Conservation (phyloP, 129 eudicot species). For the Centaurea solstitialis region DNA sequence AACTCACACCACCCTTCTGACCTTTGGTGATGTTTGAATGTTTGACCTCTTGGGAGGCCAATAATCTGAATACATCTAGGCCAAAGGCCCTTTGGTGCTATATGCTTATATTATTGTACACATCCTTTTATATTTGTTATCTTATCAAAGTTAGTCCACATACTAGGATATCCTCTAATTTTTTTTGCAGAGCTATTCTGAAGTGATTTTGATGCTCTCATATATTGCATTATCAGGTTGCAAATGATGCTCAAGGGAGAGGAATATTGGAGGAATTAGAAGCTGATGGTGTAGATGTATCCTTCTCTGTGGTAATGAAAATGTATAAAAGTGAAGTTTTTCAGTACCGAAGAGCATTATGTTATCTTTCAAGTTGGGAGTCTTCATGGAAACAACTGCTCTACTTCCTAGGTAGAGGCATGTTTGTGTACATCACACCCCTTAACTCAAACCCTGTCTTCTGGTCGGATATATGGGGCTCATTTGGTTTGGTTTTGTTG, state of each 20-base stretch:
- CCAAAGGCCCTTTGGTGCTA: background rate
- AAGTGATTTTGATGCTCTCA: slow-evolving; percentile 12
- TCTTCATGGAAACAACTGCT: background rate
- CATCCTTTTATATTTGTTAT: background rate
- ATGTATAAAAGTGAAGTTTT: background rate
- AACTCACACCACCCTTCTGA: background rate
- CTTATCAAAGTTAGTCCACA: background rate
- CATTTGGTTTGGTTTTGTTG: slow-evolving; percentile 1
- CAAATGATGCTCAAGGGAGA: slow-evolving; percentile 90
- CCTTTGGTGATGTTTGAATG: background rate
- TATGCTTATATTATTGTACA: background rate
- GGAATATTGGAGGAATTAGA: slow-evolving; percentile 85
- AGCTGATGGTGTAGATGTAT: slow-evolving; percentile 89
- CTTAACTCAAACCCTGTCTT: background rate
- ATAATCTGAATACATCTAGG: background rate
- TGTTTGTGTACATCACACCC: background rate
- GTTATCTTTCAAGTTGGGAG: background rate
- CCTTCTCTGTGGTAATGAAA: slow-evolving; percentile 60
- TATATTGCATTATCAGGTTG: slow-evolving; percentile 55
- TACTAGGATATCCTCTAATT: background rate
- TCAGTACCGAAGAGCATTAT: background rate
- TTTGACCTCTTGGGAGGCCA: background rate
- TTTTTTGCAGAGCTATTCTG: background rate
- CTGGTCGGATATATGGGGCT: background rate
- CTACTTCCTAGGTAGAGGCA: background rate